These are phyloP conservation scores for Macrolepiota dolichaula DNA, from an alignment of 768 basidiomycete genomes.

Conservation along the genomic window DNA sequence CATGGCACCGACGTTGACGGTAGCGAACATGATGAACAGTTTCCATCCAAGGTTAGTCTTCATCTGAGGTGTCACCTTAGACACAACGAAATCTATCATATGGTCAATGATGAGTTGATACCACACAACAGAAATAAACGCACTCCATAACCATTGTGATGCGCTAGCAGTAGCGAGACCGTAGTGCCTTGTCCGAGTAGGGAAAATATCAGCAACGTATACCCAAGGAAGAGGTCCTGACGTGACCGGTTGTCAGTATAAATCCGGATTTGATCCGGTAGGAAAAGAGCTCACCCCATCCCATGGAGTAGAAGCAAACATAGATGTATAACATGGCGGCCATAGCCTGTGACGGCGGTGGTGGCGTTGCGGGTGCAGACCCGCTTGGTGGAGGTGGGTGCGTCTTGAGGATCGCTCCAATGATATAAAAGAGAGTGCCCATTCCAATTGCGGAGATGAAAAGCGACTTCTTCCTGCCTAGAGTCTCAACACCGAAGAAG, in stretches of 20 bases:
- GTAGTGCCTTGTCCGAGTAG: constrained; percentile 78
- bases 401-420: constrained; percentile 80
- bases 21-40: constrained; percentile 73
- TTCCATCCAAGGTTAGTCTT: constrained; percentile 64
- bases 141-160: constrained; percentile 83
- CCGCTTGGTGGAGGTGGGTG: constrained; percentile 50
- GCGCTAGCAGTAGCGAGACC: constrained; percentile 73
- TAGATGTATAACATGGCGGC: constrained; percentile 85
- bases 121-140: constrained; percentile 19
- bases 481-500: constrained; percentile 60
- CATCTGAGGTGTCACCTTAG: constrained; percentile 67
- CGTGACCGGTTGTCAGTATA: constrained; percentile 19
- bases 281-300: constrained; percentile 53
- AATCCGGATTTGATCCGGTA: constrained; percentile 14
- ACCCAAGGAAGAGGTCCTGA: constrained; percentile 48
- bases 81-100: constrained; percentile 62
- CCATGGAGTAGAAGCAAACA: constrained; percentile 86
- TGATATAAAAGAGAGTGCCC: constrained; percentile 78
- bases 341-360: constrained; percentile 73
- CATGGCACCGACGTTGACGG: constrained; percentile 73
- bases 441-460: constrained; percentile 76
- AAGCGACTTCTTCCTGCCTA: constrained; percentile 68
- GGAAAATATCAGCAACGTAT: constrained; percentile 83
- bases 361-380: constrained; percentile 29
- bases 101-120: constrained; percentile 12